phyloP scores from a whole-genome alignment of 257 asterid genomes.

The Ligustrum vulgare region DNA sequence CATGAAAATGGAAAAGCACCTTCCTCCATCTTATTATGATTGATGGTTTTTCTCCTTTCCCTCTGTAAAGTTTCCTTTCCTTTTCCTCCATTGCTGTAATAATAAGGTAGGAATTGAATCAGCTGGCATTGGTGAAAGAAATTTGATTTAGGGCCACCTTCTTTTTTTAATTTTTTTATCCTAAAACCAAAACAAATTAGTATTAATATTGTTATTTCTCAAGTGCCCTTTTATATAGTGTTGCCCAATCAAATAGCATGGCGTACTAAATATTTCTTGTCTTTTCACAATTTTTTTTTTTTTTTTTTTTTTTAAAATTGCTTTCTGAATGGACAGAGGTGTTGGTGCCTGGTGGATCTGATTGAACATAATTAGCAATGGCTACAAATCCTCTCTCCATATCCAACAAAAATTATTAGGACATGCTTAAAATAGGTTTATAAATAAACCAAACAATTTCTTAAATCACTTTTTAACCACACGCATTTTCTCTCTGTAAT shows the following conservation, averaged over 20 bases:
- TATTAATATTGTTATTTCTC: background rate
- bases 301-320: background rate
- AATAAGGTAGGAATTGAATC: background rate
- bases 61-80: background rate
- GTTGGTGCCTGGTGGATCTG: background rate
- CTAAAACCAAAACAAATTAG: background rate
- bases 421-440: background rate
- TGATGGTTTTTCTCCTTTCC: background rate
- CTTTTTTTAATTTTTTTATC: background rate
- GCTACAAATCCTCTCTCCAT: background rate
- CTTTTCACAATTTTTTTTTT: background rate
- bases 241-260: background rate
- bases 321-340: background rate
- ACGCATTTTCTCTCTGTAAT: too few relatives aligned
- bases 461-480: too few relatives aligned
- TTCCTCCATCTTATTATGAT: background rate
- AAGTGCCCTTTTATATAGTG: background rate
- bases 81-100: background rate
- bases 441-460: too few relatives aligned
- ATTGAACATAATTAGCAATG: slow-evolving; percentile 3
- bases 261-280: background rate
- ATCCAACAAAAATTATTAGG: background rate
- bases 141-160: background rate
- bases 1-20: background rate
- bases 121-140: background rate